Base-by-base conservation (phyloP, 2,329 filamentous ascomycete genomes). In the Aspergillus phoenicis region DNA sequence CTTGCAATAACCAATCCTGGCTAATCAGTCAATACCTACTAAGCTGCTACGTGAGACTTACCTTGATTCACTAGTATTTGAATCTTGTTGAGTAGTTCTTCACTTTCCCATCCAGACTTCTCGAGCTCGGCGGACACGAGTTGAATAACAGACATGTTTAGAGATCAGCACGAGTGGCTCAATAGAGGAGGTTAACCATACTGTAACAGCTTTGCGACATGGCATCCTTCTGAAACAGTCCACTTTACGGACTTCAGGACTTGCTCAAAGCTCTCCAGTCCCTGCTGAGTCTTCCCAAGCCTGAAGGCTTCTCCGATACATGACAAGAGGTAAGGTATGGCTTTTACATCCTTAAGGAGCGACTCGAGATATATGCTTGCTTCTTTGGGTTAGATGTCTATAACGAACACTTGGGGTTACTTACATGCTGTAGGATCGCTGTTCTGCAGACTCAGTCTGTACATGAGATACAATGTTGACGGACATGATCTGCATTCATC, bases 241-340 rank as follows among this genome's bases (percentile, higher is more conserved):
- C 81, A 79, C 24, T 85, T 79, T 61, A 83, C 82, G 56, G 82
- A 84, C 28, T 86, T 81, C 13, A 90, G 77, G 1, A 92, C 79
- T 60, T 83, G 80, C 65, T 85, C 84, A 51, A 93, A 72, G 10
- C 85, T 84, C 30, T 80, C 73, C 11, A 88, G 77, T 2, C 88
- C 85, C 64, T 89, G 86, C 0, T 79, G 64, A 54, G 84, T 87
- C 62, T 91, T 85, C 0, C 87, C 86, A 0, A 80, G 79, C 63
- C 86, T 81, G 53, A 93, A 87, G 2, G 91, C 89, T 73, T 96
- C 91, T 28, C 91, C 78, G 22, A 91, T 85, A 68, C 93, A 97
- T 1, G 91, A 90, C 65, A 93, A 92, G 0, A 97, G 80, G 47
- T 92, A 85, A 13, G 87, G 86, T 20, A 81, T 79, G 36, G 88